A percentile compares a stretch with the other conserved stretches of the same genome.
Evolutionary conservation across 176 grass and related monocot species (phyloP).

Genomic region (Eremochloa ophiuroides): DNA sequence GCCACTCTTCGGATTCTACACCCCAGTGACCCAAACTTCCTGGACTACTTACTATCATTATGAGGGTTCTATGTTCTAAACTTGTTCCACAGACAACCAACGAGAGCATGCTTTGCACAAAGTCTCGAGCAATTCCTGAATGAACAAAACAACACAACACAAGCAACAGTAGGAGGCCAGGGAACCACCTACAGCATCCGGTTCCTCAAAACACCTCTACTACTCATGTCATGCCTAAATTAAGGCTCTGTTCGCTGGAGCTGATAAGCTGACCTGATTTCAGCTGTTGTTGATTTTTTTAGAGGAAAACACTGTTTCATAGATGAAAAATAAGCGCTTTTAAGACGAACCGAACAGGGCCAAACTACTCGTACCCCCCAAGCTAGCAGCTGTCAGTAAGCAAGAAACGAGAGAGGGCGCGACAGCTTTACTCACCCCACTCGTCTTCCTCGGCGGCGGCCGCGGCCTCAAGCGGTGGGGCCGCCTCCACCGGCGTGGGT

Average conservation of each 20-base stretch:
- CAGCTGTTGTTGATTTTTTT: too few relatives aligned
- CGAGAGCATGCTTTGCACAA: not conserved
- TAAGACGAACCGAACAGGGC: too few relatives aligned
- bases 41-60: not conserved
- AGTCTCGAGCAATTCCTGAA: not conserved
- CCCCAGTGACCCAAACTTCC: not conserved
- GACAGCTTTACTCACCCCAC: slow-evolving; percentile 16
- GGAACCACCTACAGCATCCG: not conserved
- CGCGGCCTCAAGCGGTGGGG: not conserved
- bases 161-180: not conserved
- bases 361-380: not conserved
- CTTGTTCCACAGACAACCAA: too few relatives aligned
- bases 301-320: too few relatives aligned
- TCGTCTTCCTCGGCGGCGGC: slow-evolving; percentile 14
- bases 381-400: not conserved
- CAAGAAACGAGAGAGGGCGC: not conserved
- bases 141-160: not conserved
- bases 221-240: not conserved
- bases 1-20: not conserved
- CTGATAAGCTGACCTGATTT: too few relatives aligned
- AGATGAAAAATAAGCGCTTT: too few relatives aligned
- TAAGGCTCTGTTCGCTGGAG: too few relatives aligned
- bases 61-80: not conserved
- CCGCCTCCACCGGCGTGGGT: not conserved
- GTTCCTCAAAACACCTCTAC: not conserved